Percentiles rank a stretch among this genome's conserved stretches.
These are phyloP conservation scores for Corylus avellana DNA, from an alignment of 306 rosid species.

Conservation along the genomic window DNA sequence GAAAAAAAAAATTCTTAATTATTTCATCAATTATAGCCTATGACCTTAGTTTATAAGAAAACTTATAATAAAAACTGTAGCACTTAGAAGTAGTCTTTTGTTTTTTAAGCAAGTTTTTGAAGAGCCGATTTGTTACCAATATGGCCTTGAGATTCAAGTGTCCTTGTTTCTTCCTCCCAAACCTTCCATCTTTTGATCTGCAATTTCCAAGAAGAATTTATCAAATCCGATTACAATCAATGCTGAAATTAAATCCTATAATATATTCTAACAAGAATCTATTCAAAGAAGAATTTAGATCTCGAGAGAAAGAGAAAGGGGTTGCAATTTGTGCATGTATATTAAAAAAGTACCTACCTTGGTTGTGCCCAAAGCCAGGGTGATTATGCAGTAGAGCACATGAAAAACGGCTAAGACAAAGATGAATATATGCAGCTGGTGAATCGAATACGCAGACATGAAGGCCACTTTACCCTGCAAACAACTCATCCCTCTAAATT, in stretches of 20 bases:
- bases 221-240: too few species aligned
- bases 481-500: not conserved
- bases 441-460: slow-evolving; percentile 80
- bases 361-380: slow-evolving; percentile 61
- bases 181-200: slow-evolving; percentile 77
- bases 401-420: slow-evolving; percentile 70
- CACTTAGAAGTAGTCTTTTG: too few species aligned
- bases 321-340: too few species aligned
- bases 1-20: too few species aligned
- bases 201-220: slow-evolving; percentile 24
- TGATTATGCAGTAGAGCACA: slow-evolving; percentile 66
- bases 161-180: slow-evolving; percentile 77
- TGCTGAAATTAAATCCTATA: too few species aligned
- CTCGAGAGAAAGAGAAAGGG: not conserved
- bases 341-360: slow-evolving; percentile 41
- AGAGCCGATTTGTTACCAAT: slow-evolving; percentile 34
- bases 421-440: slow-evolving; percentile 87
- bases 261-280: too few species aligned
- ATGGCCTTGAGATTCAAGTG: slow-evolving; percentile 40
- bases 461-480: slow-evolving; percentile 69
- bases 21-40: too few species aligned
- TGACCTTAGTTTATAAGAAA: too few species aligned
- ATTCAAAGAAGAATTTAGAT: too few species aligned
- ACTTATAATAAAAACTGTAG: too few species aligned
- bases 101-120: too few species aligned